Base-by-base conservation (phyloP, 2,329 filamentous ascomycete species). In the Blastomyces emzantsi region DNA sequence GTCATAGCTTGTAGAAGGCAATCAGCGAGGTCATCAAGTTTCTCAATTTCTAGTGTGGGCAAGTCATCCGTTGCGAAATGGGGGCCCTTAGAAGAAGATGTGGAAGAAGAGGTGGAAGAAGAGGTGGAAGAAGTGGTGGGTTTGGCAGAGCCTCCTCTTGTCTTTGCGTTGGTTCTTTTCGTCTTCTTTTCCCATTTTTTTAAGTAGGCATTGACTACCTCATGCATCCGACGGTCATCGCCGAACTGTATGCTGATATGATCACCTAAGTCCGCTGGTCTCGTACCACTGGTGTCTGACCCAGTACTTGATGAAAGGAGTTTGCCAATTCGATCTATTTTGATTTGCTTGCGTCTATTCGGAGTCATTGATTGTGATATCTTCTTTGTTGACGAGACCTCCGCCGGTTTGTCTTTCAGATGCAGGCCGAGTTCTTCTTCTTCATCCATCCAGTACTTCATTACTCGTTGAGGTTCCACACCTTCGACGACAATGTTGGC, bases 21-120 rank as follows among this genome's bases (percentile, higher is more conserved):
- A 77, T 95, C 90, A 0, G 90, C 88, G 60, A 95, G 76, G 77
- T 95, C 90, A 74, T 95, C 90, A 62, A 93, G 74, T 74, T 94
- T 94, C n/a, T 70, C 73, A 43, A 74, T 68, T 36, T 66, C 61
- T 3, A 58, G 11, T n/a, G 49, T 30, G 15, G 52, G 43, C 4
- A 68, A 54, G 63, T 69, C 52, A 66, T 69, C 47, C 9, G 62
- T 33, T 28, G 45, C 39, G 36, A 22, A 62, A 62, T 66, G 71
- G 62, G 56, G 64, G 56, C 45, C 15, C 55, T 67, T 71, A 62
- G 47, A 43, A 28, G 54, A 30, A 25, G 51, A 11, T 2, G 36
- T 13, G 7, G 33, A 33, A 28, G 17, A 30, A 33, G 45, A n/a
- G n/a, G 68, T 55, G 7, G 47, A 43, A 28, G 54, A 30, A 25